These are phyloP conservation scores for Themeda triandra DNA, from an alignment of 176 grass and related monocot species.

Conservation along the genomic window DNA sequence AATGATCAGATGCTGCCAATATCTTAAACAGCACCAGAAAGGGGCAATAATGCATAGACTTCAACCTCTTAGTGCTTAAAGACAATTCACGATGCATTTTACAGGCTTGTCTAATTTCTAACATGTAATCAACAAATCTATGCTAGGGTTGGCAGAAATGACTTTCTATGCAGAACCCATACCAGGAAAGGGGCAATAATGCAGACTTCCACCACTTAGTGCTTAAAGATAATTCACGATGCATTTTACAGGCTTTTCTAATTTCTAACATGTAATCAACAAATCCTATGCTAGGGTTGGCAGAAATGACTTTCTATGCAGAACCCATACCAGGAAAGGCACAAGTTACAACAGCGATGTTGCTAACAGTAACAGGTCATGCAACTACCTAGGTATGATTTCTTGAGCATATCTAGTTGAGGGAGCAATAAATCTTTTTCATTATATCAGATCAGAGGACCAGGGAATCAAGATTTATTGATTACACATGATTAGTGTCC, in stretches of 20 bases:
- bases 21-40: neutral
- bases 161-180: neutral
- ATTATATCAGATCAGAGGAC: slow-evolving; percentile 8
- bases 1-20: slow-evolving; percentile 11
- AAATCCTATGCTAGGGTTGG: slow-evolving; percentile 10
- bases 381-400: neutral
- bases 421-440: neutral
- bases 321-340: neutral
- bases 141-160: slow-evolving; percentile 10
- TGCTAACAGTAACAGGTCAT: neutral
- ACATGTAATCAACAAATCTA: slow-evolving; percentile 11
- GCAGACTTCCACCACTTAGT: slow-evolving; percentile 18
- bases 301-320: neutral
- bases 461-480: neutral
- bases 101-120: neutral
- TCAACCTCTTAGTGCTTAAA: slow-evolving; percentile 22
- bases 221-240: slow-evolving; percentile 9
- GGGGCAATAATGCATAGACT: neutral
- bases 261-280: slow-evolving; percentile 18
- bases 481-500: neutral
- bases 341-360: neutral
- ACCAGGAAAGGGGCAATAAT: neutral
- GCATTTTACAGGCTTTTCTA: neutral
- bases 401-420: neutral
- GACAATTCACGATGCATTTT: neutral